Evolutionary conservation across 2,329 filamentous ascomycete genomes (phyloP).

Genomic region (Cladophialophora psammophila): DNA sequence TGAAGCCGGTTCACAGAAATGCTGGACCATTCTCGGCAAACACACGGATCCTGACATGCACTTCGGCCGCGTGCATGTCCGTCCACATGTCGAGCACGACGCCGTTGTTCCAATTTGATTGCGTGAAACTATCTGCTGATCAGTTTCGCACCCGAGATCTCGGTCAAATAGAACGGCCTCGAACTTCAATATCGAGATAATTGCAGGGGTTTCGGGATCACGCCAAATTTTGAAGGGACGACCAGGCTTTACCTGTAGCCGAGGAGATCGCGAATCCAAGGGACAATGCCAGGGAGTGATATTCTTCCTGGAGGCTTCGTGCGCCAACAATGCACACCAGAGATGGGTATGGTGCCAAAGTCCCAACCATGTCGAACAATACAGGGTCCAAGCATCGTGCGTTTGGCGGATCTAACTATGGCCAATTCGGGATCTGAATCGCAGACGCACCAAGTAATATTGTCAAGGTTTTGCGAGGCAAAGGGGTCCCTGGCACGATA

Average conservation of each 20-base stretch:
- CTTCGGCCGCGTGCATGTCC: not conserved
- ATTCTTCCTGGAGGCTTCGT: not conserved
- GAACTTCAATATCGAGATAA: not conserved
- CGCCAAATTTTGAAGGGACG: not conserved
- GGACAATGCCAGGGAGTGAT: not conserved
- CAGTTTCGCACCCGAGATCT: not conserved
- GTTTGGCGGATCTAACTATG: not conserved
- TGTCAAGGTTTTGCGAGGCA: not conserved
- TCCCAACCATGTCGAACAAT: not conserved
- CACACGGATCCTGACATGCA: not conserved
- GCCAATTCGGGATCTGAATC: not conserved
- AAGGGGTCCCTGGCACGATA: not conserved
- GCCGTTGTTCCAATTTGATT: not conserved
- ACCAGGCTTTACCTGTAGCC: not conserved
- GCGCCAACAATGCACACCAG: not conserved
- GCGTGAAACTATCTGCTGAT: not conserved
- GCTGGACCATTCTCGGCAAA: not conserved
- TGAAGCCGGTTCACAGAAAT: not conserved
- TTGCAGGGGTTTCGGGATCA: not conserved
- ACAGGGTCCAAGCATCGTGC: not conserved
- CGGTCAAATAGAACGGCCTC: not conserved
- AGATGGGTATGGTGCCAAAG: not conserved
- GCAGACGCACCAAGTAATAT: not conserved
- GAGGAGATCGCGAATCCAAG: not conserved
- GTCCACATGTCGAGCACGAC: not conserved